Base-by-base conservation (phyloP, 2,329 filamentous ascomycete genomes). In the Colletotrichum gloeosporioides region DNA sequence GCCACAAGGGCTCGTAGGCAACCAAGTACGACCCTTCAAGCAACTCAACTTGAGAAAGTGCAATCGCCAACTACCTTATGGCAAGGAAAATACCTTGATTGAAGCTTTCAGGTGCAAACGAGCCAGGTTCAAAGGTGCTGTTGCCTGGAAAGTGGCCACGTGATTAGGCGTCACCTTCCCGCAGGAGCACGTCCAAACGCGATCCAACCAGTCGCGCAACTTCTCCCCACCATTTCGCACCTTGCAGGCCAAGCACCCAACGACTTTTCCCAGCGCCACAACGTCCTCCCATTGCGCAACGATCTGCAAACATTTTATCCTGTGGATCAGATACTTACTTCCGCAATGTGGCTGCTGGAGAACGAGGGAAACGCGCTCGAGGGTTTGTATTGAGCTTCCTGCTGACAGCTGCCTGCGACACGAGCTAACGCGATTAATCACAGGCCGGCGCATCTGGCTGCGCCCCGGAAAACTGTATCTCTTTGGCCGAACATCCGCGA, bases 401-500 rank as follows among this genome's bases (percentile, higher is more conserved):
- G 25, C 16, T 32, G 39, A 44, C 7, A 16, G 39, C 34, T 27
- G 62, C 22, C 34, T 16, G 39, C 44, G 32, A 70, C 57, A 68
- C 61, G 36, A 78, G 63, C 79, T 71, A 31, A 65, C 61, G 64
- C 39, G 27, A 44, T 61, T 49, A 6, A 69, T 44, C 10, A 3
- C 34, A 87, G 86, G 85, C 66, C 83, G 84, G 32, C 92, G 92
- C 80, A 88, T 96, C 79, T 98, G 96, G 96, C 89, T 98, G 77
- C 92, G 94, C 74, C 96, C 96, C 3, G 96, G 96, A 67, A 95
- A 95, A 83, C 92, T 91, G 80, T 96, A 97, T 83, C 90, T 98
- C 25, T 95, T 98, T 82, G 96, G 96, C 72, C 92, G 96, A 78
- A 96, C 95, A 49, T 90, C 90, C 77, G 89, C 90, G 73, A 63